These are phyloP conservation scores for Penicillium sp. DNA, from an alignment of 2,329 filamentous ascomycete species.

Conservation along the genomic window DNA sequence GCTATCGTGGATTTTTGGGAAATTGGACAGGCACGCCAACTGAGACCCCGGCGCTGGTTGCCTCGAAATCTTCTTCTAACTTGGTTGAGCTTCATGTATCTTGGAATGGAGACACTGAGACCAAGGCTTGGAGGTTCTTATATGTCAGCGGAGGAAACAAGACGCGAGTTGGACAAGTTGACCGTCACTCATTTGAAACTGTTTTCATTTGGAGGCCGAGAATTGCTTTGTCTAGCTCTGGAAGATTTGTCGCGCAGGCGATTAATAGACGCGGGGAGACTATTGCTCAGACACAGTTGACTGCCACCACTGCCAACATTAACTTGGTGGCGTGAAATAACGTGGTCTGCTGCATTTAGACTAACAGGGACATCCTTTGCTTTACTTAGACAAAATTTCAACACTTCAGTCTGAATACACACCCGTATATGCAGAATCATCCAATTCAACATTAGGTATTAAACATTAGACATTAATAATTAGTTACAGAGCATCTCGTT, in stretches of 20 bases:
- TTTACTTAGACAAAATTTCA: no score
- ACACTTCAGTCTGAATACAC: no score
- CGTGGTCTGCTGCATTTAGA: no score
- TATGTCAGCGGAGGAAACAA: neutral
- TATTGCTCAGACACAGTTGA: neutral
- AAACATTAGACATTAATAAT: neutral
- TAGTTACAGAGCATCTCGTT: neutral
- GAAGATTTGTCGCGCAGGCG: slow-evolving; percentile 4
- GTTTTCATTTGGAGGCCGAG: neutral
- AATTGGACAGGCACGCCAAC: slow-evolving; percentile 36
- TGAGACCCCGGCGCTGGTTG: neutral
- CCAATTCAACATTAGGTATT: neutral
- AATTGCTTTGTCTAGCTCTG: neutral
- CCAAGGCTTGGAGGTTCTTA: slow-evolving; percentile 4
- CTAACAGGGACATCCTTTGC: no score
- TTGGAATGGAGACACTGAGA: slow-evolving; percentile 9
- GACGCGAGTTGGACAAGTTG: neutral
- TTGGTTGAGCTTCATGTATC: slow-evolving; percentile 3
- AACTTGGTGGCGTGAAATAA: neutral
- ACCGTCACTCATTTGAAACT: slow-evolving; percentile 2
- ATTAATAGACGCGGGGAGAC: neutral
- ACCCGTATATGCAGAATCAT: neutral
- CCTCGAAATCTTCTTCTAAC: neutral
- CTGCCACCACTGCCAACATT: neutral
- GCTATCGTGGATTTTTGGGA: slow-evolving; percentile 40